Evolutionary conservation across 2,329 filamentous ascomycete genomes (phyloP).

Genomic region (Clathrospora elynae): DNA sequence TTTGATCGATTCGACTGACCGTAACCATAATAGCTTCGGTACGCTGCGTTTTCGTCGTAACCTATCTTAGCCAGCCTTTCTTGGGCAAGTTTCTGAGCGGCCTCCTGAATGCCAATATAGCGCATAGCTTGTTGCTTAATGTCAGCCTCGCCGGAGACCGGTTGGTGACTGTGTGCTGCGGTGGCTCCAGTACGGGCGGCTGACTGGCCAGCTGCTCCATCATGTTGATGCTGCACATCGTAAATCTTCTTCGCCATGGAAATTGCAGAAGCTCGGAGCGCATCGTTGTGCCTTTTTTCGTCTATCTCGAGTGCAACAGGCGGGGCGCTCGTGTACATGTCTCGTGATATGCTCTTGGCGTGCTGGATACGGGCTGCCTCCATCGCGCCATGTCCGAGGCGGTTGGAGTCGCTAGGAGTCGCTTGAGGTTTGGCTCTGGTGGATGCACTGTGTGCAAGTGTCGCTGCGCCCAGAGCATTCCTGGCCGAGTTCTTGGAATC

Average conservation of each 20-base stretch:
- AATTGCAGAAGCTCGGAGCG: conserved; percentile 79
- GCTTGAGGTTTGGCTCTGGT: conserved; percentile 30
- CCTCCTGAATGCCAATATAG: conserved; percentile 75
- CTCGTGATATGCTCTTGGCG: conserved; percentile 70
- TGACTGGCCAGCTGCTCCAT: conserved; percentile 49
- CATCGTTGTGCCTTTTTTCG: conserved; percentile 73
- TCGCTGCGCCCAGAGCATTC: conserved; percentile 76
- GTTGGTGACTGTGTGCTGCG: conserved; percentile 37
- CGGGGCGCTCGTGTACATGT: conserved; percentile 79
- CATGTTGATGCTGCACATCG: conserved; percentile 67
- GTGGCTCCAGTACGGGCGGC: conserved; percentile 45
- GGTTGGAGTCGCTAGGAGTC: conserved; percentile 36
- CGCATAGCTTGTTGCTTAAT: conserved; percentile 59
- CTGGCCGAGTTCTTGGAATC: conserved; percentile 64
- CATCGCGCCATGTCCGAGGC: conserved; percentile 55
- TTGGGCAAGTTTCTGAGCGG: conserved; percentile 82
- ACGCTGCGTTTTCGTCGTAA: conserved; percentile 68
- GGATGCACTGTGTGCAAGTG: conserved; percentile 62
- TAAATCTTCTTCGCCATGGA: conserved; percentile 93
- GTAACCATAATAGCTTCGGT: conserved; percentile 77
- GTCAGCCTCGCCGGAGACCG: conserved; percentile 47
- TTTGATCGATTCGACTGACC: conserved; percentile 56
- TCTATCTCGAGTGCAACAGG: conserved; percentile 73
- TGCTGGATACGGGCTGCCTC: conserved; percentile 69
- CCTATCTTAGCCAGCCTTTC: conserved; percentile 82